Percentiles rank a stretch among this genome's conserved stretches.
phyloP scores from a whole-genome alignment of 257 asterid species.

The Gentiana straminea region DNA sequence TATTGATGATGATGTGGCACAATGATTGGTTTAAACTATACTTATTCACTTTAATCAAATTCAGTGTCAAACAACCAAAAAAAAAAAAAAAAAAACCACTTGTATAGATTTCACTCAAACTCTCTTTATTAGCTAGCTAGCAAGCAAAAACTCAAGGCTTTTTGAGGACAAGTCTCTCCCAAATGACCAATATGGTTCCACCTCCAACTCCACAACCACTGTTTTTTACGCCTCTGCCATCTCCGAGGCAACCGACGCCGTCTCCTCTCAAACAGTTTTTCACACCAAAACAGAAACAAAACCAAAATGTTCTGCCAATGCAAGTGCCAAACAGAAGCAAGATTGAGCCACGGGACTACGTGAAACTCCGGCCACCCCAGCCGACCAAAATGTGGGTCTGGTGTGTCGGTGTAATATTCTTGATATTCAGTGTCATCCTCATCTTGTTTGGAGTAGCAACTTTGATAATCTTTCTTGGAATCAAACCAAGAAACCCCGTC shows the following conservation, averaged over 20 bases:
- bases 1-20: neutral
- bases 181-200: conserved; percentile 35
- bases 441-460: conserved; percentile 62
- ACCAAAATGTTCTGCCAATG: conserved; percentile 20
- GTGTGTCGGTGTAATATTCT: conserved; percentile 57
- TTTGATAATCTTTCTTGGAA: conserved; percentile 34
- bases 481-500: conserved; percentile 54
- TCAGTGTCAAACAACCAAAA: no score
- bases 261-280: conserved; percentile 31
- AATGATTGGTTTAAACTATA: conserved; percentile 7
- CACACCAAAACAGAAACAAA: conserved; percentile 26
- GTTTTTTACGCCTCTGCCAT: conserved; percentile 16
- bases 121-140: conserved; percentile 17
- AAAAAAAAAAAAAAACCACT: no score
- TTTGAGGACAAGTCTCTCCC: conserved; percentile 11
- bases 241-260: conserved; percentile 20
- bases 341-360: conserved; percentile 33
- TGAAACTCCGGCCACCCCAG: conserved; percentile 34
- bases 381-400: conserved; percentile 60
- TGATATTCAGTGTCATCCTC: conserved; percentile 55
- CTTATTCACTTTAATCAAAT: no score
- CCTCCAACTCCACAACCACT: conserved; percentile 18
- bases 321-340: conserved; percentile 25
- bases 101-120: neutral
- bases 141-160: neutral